These are phyloP conservation scores for Diaporthe sp. DNA, from an alignment of 2,329 filamentous ascomycete genomes.

Conservation along the genomic window DNA sequence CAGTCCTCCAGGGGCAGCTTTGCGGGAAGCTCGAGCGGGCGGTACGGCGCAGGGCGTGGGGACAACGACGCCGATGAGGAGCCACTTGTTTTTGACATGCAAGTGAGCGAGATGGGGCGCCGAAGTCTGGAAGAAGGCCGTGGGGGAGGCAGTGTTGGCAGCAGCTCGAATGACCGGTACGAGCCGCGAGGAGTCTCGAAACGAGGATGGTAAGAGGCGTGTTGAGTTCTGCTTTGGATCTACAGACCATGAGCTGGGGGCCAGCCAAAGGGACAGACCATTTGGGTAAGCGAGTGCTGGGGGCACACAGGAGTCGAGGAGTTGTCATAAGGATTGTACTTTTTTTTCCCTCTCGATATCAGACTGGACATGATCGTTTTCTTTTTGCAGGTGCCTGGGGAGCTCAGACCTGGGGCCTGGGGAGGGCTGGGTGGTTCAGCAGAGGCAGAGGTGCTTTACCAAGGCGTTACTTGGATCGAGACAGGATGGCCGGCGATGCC, in stretches of 20 bases:
- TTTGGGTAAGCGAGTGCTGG: not conserved
- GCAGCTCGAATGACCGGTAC: constrained; percentile 39
- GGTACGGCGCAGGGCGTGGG: constrained; percentile 52
- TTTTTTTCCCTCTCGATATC: constrained; percentile 9
- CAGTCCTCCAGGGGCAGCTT: constrained; percentile 63
- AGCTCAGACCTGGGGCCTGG: not conserved
- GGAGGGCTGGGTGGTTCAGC: not conserved
- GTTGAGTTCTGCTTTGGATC: not conserved
- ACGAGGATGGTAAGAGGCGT: constrained; percentile 37
- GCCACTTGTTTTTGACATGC: constrained; percentile 42
- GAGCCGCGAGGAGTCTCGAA: constrained; percentile 39
- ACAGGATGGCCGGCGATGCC: constrained; percentile 4
- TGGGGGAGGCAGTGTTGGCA: constrained; percentile 40
- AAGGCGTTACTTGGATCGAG: constrained; percentile 24
- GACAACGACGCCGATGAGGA: constrained; percentile 55
- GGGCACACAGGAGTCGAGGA: constrained; percentile 21
- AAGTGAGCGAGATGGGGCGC: constrained; percentile 41
- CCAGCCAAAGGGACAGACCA: not conserved
- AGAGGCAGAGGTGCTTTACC: not conserved
- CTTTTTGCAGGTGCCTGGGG: constrained; percentile 17
- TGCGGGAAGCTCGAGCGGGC: constrained; percentile 53
- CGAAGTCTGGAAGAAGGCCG: constrained; percentile 42
- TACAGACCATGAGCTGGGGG: not conserved
- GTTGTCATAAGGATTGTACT: not conserved
- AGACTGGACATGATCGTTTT: constrained; percentile 38